These are phyloP conservation scores for Penicillium coprophilum DNA, from an alignment of 495 filamentous ascomycete species.

Conservation along the genomic window DNA sequence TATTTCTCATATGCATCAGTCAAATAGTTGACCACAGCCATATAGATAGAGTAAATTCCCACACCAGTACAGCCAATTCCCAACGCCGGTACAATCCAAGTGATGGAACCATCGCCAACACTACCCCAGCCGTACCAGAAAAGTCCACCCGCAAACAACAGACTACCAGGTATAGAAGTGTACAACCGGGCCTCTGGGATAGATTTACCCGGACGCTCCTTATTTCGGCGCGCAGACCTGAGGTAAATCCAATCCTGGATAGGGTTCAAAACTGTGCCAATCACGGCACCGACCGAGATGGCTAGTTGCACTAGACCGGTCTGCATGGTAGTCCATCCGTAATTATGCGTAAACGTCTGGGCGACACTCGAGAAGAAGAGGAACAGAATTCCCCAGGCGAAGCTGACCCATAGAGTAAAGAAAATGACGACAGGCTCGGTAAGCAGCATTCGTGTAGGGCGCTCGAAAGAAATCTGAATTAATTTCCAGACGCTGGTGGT, in stretches of 20 bases:
- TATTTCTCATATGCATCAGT: slow-evolving; percentile 48
- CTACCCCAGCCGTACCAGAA: slow-evolving; percentile 48
- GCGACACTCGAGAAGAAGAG: slow-evolving; percentile 46
- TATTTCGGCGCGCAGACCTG: slow-evolving; percentile 28
- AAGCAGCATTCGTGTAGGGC: slow-evolving; percentile 48
- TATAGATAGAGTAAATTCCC: slow-evolving; percentile 47
- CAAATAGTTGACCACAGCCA: slow-evolving; percentile 50
- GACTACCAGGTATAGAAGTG: slow-evolving; percentile 37
- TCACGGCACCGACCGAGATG: slow-evolving; percentile 42
- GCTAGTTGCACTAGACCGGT: slow-evolving; percentile 43
- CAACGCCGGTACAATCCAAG: slow-evolving; percentile 45
- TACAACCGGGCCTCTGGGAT: slow-evolving; percentile 47
- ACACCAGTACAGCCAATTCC: slow-evolving; percentile 37
- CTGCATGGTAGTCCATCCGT: slow-evolving; percentile 34
- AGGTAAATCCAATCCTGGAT: slow-evolving; percentile 45
- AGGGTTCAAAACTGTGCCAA: slow-evolving; percentile 45
- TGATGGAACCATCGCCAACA: slow-evolving; percentile 21
- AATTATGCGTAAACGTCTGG: slow-evolving; percentile 40
- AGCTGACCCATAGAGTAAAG: slow-evolving; percentile 53
- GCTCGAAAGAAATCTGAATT: slow-evolving; percentile 39
- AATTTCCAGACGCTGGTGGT: slow-evolving; percentile 26
- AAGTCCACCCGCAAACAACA: slow-evolving; percentile 42
- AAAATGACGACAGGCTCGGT: slow-evolving; percentile 56
- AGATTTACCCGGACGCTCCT: slow-evolving; percentile 27
- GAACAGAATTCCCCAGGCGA: slow-evolving; percentile 54